phyloP scores from a whole-genome alignment of 208 protist species.

The Leishmania tarentolae region DNA sequence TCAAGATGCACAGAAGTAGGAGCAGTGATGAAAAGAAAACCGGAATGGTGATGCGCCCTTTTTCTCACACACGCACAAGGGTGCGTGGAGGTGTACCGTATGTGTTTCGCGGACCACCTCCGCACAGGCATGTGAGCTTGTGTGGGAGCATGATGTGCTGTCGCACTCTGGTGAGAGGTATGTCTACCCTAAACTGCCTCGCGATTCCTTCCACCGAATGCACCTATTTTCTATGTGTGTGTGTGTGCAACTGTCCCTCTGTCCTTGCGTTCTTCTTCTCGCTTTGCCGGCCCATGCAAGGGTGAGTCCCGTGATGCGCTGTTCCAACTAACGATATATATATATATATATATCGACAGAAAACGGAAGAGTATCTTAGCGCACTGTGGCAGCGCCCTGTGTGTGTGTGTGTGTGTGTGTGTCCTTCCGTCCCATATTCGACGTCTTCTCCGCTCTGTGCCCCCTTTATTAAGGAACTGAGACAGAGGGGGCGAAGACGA shows the following conservation, averaged over 20 bases:
- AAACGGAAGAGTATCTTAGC: background rate
- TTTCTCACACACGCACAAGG: background rate
- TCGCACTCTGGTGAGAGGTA: background rate
- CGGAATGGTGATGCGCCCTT: background rate
- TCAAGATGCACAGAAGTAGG: background rate
- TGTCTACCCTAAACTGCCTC: too few relatives aligned
- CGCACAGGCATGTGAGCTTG: background rate
- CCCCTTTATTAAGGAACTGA: background rate
- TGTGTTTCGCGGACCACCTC: background rate
- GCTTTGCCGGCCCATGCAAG: background rate
- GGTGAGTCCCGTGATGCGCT: background rate
- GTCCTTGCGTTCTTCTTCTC: background rate
- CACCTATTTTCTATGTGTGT: background rate
- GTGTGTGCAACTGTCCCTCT: background rate
- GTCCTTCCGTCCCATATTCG: too few relatives aligned
- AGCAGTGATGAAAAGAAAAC: background rate
- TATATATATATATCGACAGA: background rate
- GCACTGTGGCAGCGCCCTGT: background rate
- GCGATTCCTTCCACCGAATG: background rate
- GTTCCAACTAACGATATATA: too few relatives aligned
- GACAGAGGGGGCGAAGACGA: background rate
- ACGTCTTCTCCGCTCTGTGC: background rate
- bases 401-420: background rate
- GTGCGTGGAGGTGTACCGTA: background rate
- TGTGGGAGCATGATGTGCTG: background rate